These are phyloP conservation scores for Dactylis glomerata DNA, from an alignment of 176 grass and related monocot genomes.

Conservation along the genomic window DNA sequence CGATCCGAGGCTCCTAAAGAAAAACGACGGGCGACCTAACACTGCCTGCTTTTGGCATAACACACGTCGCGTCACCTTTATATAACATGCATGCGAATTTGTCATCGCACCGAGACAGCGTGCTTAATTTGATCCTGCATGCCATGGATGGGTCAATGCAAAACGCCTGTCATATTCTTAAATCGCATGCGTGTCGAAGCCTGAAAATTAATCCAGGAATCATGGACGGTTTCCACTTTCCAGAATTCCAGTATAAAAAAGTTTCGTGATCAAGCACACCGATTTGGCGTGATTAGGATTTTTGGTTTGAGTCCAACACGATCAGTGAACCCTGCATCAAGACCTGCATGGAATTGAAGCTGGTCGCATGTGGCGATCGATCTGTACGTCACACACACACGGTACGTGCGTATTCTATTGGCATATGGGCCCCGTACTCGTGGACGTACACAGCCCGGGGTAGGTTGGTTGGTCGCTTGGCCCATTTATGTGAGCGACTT, in stretches of 20 bases:
- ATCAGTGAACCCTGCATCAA: background rate
- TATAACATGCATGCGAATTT: background rate
- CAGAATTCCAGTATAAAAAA: background rate
- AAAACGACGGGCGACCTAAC: conserved; percentile 26
- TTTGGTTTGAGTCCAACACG: background rate
- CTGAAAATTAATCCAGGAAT: background rate
- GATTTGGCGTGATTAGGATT: background rate
- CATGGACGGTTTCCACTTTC: background rate
- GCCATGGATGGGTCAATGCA: background rate
- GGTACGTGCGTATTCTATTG: background rate
- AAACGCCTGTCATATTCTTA: background rate
- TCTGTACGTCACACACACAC: background rate
- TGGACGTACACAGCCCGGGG: background rate
- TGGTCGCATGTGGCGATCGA: background rate
- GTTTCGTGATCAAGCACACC: background rate
- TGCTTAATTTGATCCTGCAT: background rate
- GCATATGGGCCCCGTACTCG: background rate
- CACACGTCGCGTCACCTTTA: background rate
- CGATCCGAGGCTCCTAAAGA: background rate
- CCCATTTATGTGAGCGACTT: background rate
- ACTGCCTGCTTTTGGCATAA: background rate
- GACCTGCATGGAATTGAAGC: background rate
- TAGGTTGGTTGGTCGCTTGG: background rate
- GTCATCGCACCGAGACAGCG: background rate
- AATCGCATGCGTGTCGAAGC: background rate